Evolutionary conservation across 495 filamentous ascomycete species (phyloP), one percentile per base, ranked within the genome.

Genomic region (Sporormia fimetaria): DNA sequence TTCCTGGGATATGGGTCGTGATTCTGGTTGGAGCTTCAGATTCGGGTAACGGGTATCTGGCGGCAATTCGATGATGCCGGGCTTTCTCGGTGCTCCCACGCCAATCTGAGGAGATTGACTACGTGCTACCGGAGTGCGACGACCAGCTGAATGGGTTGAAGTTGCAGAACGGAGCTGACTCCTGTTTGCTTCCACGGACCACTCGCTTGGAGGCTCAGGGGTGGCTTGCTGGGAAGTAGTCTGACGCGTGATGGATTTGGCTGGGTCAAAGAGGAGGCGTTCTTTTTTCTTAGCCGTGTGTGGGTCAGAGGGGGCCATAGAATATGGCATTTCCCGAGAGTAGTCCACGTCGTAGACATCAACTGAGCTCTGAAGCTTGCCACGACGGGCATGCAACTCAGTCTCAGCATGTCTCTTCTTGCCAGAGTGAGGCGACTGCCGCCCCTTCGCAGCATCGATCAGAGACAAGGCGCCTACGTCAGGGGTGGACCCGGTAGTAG

Each of bases 21-120:
- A 51, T 10, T 52, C 51, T 23, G 54, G 54, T 31, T 57, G 54
- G 6, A 51, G 47, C 3, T 51, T 23, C 18, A 55, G 47, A 24
- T 25, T 29, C 10, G 51, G 51, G 29, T 55, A 51, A 4, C 47
- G 34, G 10, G 37, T 42, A 40, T 22, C 43, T 24, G 29, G 31
- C 33, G 49, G 51, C 14, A 49, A 21, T 24, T 54, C 51, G 29
- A 45, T 36, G 11, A 49, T 29, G 3, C 51, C 45, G 3, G 44
- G 41, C n/a, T n/a, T n/a, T n/a, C n/a, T n/a, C n/a, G n/a, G n/a
- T n/a, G n/a, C n/a, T n/a, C n/a, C n/a, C n/a, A n/a, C n/a, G n/a
- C n/a, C n/a, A n/a, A n/a, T n/a, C n/a, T n/a, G n/a, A n/a, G n/a
- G n/a, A n/a, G n/a, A n/a, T n/a, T n/a, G n/a, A n/a, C n/a, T n/a